Conservation (phyloP, 768 basidiomycete species). For the Amanita brunnescens region DNA sequence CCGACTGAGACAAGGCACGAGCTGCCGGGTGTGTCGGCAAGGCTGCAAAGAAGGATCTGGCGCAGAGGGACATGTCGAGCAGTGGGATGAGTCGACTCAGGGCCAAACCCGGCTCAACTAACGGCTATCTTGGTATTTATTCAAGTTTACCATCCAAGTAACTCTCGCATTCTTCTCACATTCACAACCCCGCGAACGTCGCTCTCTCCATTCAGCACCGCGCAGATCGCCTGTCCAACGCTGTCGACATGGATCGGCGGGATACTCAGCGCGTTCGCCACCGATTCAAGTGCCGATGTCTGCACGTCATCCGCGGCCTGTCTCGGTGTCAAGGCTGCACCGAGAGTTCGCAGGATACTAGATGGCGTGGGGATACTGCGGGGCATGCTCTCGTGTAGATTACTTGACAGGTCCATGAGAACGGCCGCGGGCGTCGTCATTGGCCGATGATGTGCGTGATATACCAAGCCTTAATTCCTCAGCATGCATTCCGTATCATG, state of each 20-base stretch:
- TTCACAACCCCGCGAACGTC: constrained; percentile 58
- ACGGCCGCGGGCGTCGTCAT: constrained; percentile 79
- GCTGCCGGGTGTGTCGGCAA: not conserved
- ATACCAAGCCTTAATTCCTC: constrained; percentile 68
- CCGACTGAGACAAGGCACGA: not conserved
- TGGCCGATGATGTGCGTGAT: constrained; percentile 93
- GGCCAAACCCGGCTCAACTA: too few relatives aligned
- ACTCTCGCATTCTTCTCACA: constrained; percentile 63
- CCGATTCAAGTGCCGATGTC: constrained; percentile 44
- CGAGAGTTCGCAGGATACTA: constrained; percentile 46
- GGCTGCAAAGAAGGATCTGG: too few relatives aligned
- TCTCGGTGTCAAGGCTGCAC: constrained; percentile 18
- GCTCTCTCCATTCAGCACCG: constrained; percentile 42
- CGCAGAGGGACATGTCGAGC: too few relatives aligned
- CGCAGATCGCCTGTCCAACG: constrained; percentile 77
- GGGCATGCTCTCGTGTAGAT: constrained; percentile 55
- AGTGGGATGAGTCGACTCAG: too few relatives aligned
- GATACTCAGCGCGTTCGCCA: constrained; percentile 74
- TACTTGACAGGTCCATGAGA: constrained; percentile 72
- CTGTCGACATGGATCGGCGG: constrained; percentile 96
- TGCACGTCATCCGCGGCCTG: constrained; percentile 16
- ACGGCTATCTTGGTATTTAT: too few relatives aligned
- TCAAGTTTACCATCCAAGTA: constrained; percentile 82
- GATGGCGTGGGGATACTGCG: constrained; percentile 56
- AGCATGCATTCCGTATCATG: constrained; percentile 10